phyloP scores from a whole-genome alignment of 441 rosid genomes.

The Eugenia klotzschiana region DNA sequence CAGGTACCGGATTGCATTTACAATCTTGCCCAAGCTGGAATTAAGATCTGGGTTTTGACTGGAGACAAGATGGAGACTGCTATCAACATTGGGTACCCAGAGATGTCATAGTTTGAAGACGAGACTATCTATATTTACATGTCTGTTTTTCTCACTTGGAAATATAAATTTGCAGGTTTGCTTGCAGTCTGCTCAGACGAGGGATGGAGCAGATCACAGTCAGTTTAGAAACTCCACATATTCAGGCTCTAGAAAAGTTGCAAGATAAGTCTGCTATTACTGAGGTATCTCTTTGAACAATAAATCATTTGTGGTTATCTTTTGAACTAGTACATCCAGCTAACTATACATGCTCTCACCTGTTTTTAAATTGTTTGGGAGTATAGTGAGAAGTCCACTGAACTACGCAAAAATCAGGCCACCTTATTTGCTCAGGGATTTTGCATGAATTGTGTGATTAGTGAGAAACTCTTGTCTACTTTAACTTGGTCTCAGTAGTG shows the following conservation, averaged over 20 bases:
- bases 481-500: background rate
- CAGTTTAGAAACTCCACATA: background rate
- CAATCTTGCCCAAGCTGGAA: background rate
- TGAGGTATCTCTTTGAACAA: background rate
- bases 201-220: background rate
- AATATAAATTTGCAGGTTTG: background rate
- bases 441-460: background rate
- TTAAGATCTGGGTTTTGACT: conserved; percentile 4
- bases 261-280: fast-evolving
- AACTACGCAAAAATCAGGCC: background rate
- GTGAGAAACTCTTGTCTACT: background rate
- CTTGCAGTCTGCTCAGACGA: conserved; percentile 5
- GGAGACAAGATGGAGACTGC: conserved; percentile 7
- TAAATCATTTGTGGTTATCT: background rate
- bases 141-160: background rate
- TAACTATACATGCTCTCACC: background rate
- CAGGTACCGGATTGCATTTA: background rate
- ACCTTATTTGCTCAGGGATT: background rate
- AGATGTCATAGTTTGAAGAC: background rate
- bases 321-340: background rate
- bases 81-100: background rate
- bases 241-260: background rate
- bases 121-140: background rate
- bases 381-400: background rate
- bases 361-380: background rate